Conservation (phyloP, 805 yeast species). For the Metschnikowia anglica region DNA sequence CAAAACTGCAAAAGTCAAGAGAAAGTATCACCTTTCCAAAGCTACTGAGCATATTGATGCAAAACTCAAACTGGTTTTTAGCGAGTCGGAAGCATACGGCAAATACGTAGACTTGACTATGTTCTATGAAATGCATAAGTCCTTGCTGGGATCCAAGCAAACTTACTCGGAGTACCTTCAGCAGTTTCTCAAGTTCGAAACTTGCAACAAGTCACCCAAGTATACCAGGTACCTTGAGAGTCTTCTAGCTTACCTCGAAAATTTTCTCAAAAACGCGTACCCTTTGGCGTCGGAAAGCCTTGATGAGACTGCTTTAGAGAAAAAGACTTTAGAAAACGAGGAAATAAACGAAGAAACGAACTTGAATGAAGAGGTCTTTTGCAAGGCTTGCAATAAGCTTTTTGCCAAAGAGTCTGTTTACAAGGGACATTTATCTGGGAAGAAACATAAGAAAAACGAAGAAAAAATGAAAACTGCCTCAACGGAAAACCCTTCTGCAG, state of each 20-base stretch:
- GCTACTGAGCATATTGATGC: slow-evolving; percentile 47
- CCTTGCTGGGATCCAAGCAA: slow-evolving; percentile 25
- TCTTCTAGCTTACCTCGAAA: slow-evolving; percentile 49
- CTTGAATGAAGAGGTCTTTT: slow-evolving; percentile 41
- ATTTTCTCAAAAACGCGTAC: slow-evolving; percentile 44
- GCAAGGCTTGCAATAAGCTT: slow-evolving; percentile 60
- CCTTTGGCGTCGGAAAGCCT: slow-evolving; percentile 14
- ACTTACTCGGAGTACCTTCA: slow-evolving; percentile 54
- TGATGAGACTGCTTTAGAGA: not conserved
- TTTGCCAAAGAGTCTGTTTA: slow-evolving; percentile 68
- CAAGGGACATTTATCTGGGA: slow-evolving; percentile 68
- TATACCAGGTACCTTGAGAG: slow-evolving; percentile 47
- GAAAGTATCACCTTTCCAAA: slow-evolving; percentile 46
- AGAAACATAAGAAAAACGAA: slow-evolving; percentile 63
- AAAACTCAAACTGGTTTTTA: slow-evolving; percentile 47
- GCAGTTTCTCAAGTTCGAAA: slow-evolving; percentile 39
- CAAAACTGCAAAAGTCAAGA: slow-evolving; percentile 24
- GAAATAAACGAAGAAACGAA: slow-evolving; percentile 2
- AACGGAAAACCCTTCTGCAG: not conserved
- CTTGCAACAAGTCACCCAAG: slow-evolving; percentile 20
- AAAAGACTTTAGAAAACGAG: not conserved
- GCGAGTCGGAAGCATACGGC: slow-evolving; percentile 64
- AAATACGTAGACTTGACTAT: slow-evolving; percentile 55
- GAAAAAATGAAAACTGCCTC: not conserved
- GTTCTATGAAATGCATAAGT: slow-evolving; percentile 54